Evolutionary conservation across 164 flowering plant species (phyloP), one percentile per base, ranked within the genome.

Genomic region (Aristolochia contorta): DNA sequence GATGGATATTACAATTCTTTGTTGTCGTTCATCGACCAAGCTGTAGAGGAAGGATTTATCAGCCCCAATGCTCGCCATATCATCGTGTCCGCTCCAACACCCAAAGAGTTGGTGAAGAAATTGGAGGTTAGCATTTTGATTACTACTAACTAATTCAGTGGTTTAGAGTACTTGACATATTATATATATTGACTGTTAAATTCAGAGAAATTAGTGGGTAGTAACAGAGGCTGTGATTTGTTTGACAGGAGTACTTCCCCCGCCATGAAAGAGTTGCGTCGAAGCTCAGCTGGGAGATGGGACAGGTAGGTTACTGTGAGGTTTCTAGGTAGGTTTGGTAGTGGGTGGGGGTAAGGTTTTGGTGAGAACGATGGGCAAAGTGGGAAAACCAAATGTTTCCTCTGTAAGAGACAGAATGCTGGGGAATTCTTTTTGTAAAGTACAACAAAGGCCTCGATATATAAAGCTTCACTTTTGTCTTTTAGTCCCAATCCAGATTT

Each of bases 231-330:
- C 25, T 61, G 3, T 63, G 27, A 24, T 45, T 21, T n/a, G 14
- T 3, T 23, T 61, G 60, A 12, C 62, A 94, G 99, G 99, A 91
- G 59, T 94, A 94, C 63, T 79, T 76, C 16, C 99, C 96, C 2
- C 73, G 82, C 67, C 97, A 91, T 60, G 95, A 91, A 69, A 64
- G 85, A 56, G 96, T 81, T 58, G 87, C 84, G 22, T 73, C 92
- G 10, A 85, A 86, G 73, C 67, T 76, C 74, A 80, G 74, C 76
- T 91, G 97, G 97, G 94, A 88, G 80, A 81, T 68, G 63, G 97
- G 85, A 66, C 84, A 80, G 75, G 76, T 84, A 46, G 81, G 83
- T 46, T 84, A 79, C 74, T 82, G 66, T 65, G 86, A 82, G 56
- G 73, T 85, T 48, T 80, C 91, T 7, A 79, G 88, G 58, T 80